phyloP scores from a whole-genome alignment of 345 rosid genomes.

The Salix brachista region DNA sequence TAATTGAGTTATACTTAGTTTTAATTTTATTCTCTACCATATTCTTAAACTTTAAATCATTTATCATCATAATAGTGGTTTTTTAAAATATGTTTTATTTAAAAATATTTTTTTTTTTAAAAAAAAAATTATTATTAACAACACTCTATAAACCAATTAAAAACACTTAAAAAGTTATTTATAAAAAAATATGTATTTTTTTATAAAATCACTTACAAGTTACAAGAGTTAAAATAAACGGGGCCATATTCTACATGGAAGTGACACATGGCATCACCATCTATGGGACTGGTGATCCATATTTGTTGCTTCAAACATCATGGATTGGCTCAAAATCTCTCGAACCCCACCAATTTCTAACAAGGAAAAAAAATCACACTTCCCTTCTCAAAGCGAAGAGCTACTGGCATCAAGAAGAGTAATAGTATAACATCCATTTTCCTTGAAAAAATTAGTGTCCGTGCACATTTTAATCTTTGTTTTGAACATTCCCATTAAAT shows the following conservation, averaged over 20 bases:
- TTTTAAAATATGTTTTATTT: too few species aligned
- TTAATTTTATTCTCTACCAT: too few species aligned
- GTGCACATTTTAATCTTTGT: neutral
- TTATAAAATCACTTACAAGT: too few species aligned
- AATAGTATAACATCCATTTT: neutral
- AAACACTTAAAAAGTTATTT: too few species aligned
- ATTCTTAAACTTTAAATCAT: too few species aligned
- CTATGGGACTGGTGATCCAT: constrained; percentile 26
- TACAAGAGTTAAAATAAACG: too few species aligned
- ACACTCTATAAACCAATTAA: too few species aligned
- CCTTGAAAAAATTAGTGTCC: neutral
- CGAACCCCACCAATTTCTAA: neutral
- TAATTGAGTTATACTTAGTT: too few species aligned
- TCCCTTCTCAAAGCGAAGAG: neutral
- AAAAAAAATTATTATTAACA: too few species aligned
- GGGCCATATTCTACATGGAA: neutral
- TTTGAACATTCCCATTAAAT: neutral
- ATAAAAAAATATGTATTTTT: too few species aligned
- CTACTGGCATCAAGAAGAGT: neutral
- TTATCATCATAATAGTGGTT: too few species aligned
- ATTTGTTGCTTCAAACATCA: neutral
- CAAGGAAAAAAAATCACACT: neutral
- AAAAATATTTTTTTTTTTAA: too few species aligned
- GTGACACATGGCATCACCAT: constrained; percentile 39
- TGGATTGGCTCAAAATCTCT: constrained; percentile 21